Percentiles rank a stretch among this genome's conserved stretches.
Conservation (phyloP, 129 eudicot genomes). For the Flaveria linearis region DNA sequence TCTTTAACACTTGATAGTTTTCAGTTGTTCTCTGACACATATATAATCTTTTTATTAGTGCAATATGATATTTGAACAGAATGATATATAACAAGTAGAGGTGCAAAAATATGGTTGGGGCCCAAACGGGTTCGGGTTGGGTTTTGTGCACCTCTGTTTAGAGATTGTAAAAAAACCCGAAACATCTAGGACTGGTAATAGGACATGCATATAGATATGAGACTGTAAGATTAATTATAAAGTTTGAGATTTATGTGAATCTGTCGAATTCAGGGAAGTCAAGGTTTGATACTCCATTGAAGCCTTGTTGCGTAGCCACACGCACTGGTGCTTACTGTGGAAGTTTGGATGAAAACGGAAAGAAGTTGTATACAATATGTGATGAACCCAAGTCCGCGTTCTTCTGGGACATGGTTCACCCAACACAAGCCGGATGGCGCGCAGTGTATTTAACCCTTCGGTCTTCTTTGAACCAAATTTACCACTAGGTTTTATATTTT, state of each 20-base stretch:
- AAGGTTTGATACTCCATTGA: slow-evolving; percentile 67
- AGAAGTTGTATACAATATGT: slow-evolving; percentile 56
- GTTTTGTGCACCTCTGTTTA: background rate
- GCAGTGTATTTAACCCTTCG: slow-evolving; percentile 47
- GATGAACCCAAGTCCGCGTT: slow-evolving; percentile 53
- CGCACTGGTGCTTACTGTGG: slow-evolving; percentile 46
- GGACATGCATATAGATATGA: background rate
- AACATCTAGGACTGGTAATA: background rate
- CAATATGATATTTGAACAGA: no score
- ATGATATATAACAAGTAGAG: no score
- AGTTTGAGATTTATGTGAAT: background rate
- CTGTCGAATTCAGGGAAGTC: slow-evolving; percentile 37
- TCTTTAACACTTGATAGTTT: background rate
- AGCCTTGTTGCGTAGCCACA: slow-evolving; percentile 67
- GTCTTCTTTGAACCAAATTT: slow-evolving; percentile 45
- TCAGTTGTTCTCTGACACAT: background rate
- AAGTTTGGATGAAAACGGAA: slow-evolving; percentile 51
- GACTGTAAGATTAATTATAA: background rate
- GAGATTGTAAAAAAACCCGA: background rate
- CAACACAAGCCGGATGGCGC: slow-evolving; percentile 80
- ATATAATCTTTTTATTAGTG: no score
- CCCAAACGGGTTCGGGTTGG: background rate
- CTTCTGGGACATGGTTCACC: slow-evolving; percentile 79
- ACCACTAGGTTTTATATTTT: background rate
- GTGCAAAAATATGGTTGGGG: no score